Percentiles rank a stretch among this genome's conserved stretches.
Evolutionary conservation across 2,329 filamentous ascomycete species (phyloP).

Genomic region (Apiospora saccharicola): DNA sequence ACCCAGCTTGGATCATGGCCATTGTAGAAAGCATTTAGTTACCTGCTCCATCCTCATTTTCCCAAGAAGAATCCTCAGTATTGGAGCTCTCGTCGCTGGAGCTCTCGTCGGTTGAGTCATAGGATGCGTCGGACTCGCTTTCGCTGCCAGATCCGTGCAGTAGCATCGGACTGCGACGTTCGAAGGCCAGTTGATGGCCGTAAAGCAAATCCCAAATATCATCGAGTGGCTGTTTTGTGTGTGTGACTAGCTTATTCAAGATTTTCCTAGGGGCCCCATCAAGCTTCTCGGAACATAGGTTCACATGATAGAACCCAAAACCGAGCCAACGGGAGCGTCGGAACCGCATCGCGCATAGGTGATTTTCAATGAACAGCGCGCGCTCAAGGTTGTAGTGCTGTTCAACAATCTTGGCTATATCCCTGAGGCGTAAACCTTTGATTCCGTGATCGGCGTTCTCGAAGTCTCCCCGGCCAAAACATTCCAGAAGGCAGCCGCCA

Average conservation of each 20-base stretch:
- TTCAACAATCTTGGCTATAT: neutral
- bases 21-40: too few relatives aligned
- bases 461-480: neutral
- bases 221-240: neutral
- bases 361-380: neutral
- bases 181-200: neutral
- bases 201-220: neutral
- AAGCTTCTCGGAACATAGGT: neutral
- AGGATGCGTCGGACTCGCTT: too few relatives aligned
- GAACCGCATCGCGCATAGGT: too few relatives aligned
- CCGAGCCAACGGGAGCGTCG: neutral
- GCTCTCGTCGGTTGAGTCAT: too few relatives aligned
- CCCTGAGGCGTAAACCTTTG: neutral
- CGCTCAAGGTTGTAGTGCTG: neutral
- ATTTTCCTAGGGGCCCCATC: neutral
- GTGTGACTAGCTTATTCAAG: neutral
- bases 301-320: neutral
- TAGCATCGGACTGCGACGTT: too few relatives aligned
- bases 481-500: neutral
- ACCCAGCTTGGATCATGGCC: too few relatives aligned
- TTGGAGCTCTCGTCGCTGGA: too few relatives aligned
- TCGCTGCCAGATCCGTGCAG: too few relatives aligned
- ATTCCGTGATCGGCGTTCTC: neutral
- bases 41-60: too few relatives aligned
- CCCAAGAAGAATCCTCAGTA: too few relatives aligned